Base-by-base conservation (phyloP, 371 early-diverging fungal species). In the Zychaea mexicana region DNA sequence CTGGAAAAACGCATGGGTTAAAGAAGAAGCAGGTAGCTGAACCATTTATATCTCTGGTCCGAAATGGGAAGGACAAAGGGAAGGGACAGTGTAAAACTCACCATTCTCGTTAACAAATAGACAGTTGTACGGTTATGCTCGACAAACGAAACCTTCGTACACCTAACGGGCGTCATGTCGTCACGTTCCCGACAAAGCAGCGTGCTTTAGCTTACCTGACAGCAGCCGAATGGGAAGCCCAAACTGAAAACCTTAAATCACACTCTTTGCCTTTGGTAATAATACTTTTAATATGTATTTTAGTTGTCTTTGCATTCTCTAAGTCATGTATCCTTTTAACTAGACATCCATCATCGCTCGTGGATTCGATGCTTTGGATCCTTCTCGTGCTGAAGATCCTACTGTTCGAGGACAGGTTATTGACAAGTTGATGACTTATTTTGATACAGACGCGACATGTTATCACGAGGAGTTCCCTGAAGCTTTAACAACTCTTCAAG, bases 191-290 rank as follows among this genome's bases (percentile, higher is more conserved):
- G 12, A 52, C 52, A 17, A 60, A 78, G 3, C 86, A 90, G 64
- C 77, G 74, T 31, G 61, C 78, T n/a, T 71, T 95, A 33, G 98
- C 96, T 15, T 69, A 87, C 49, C 78, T 96, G 65, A 85, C 94
- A 38, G 95, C 95, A 9, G 94, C 87, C 21, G 98, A 98, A 74
- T 98, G 98, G 98, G 95, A 97, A 70, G 81, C 88, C 52, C 95
- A 94, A 75, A 87, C 84, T 30, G 81, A 85, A 47, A 69, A 87
- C 39, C 69, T 95, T 27, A 94, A 94, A 71, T 79, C 91, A 3
- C 93, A 95, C 67, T 86, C 96, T 6, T 82, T 97, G 30, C 95
- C 96, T 9, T 82, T 97, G 88, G 94, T 91, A 80, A 47, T n/a
- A n/a, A n/a, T n/a, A 36, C 36, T 59, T 54, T 17, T 22, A 26